Base-by-base conservation (phyloP, 1,139 yeast genomes). In the Torulaspora globosa region DNA sequence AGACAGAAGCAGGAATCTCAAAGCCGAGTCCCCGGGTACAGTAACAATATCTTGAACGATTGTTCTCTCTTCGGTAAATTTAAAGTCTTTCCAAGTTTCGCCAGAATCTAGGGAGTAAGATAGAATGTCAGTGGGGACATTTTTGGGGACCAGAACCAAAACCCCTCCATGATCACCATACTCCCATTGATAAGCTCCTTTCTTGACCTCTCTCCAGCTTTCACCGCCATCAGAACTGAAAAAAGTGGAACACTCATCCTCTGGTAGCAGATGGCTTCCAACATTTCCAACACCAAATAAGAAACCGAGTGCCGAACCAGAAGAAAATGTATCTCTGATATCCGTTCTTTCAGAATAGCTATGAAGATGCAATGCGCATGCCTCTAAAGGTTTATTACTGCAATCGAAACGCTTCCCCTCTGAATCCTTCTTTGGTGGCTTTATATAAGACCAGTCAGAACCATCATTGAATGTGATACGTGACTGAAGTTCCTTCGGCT, bases 111-210 rank as follows among this genome's bases (percentile, higher is more conserved):
- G 65, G 0, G 97, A 84, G 58, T 82, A 90, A 1, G 69, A 58
- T 1, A 92, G 51, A 0, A 69, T 65, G 51, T 87, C 73, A 0
- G 96, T 83, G 24, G 71, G 70, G 3, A 76, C 78, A 7, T 65
- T 70, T 18, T 78, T 78, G 42, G 79, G 73, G 3, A 84, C 92
- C 41, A 90, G 66, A 1, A 85, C 88, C 48, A 92, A 69, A 35
- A 94, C 76, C 1, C 96, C 81, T 6, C 99, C 98, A 55, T 89
- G 84, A 63, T 94, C 98, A 49, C 97, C 98, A 66, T 74, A 92
- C 65, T 90, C 97, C 97, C 97, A 94, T 79, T 84, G 84, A 59
- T 77, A 76, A 0, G 79, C 76, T 1, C 95, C 95, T 52, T 83
- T 78, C 44, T 69, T 74, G 23, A 89, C 70, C 65, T 88, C 95